phyloP scores from a whole-genome alignment of 169 alveolate species.

The Babesia ovis region DNA sequence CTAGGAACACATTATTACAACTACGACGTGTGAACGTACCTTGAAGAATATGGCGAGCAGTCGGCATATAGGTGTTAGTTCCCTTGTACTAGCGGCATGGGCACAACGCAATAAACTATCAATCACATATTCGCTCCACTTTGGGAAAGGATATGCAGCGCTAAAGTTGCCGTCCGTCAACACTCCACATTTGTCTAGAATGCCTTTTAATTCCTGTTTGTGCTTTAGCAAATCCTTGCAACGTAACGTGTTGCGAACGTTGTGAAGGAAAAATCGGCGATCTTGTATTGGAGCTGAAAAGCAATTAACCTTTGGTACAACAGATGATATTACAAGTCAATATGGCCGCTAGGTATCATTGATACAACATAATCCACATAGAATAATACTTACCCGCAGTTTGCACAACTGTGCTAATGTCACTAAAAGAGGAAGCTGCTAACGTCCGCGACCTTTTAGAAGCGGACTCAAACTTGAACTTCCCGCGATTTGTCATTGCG shows the following conservation, averaged over 20 bases:
- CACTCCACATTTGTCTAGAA: constrained; percentile 18
- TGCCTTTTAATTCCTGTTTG: constrained; percentile 40
- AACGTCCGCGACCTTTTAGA: constrained; percentile 57
- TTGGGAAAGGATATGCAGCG: background rate
- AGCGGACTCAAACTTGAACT: constrained; percentile 62
- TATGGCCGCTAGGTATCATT: background rate
- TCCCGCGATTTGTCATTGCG: constrained; percentile 49
- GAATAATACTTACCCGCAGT: constrained; percentile 22
- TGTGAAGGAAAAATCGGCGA: constrained; percentile 39
- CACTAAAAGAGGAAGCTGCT: constrained; percentile 37
- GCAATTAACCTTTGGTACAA: background rate
- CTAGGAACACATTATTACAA: background rate
- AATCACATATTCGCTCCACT: constrained; percentile 11
- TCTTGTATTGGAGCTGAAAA: constrained; percentile 17
- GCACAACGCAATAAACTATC: constrained; percentile 33
- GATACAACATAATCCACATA: background rate
- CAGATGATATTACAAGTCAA: background rate
- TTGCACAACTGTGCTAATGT: constrained; percentile 26
- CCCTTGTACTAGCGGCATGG: constrained; percentile 25
- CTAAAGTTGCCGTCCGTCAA: background rate
- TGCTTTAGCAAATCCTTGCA: constrained; percentile 48
- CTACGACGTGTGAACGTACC: constrained; percentile 13
- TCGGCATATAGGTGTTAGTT: constrained; percentile 44
- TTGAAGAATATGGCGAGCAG: constrained; percentile 56
- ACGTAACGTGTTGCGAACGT: constrained; percentile 40